A percentile compares a stretch with the other conserved stretches of the same genome.
Evolutionary conservation across 2,329 filamentous ascomycete species (phyloP).

Genomic region (Trichophyton mentagrophytes): DNA sequence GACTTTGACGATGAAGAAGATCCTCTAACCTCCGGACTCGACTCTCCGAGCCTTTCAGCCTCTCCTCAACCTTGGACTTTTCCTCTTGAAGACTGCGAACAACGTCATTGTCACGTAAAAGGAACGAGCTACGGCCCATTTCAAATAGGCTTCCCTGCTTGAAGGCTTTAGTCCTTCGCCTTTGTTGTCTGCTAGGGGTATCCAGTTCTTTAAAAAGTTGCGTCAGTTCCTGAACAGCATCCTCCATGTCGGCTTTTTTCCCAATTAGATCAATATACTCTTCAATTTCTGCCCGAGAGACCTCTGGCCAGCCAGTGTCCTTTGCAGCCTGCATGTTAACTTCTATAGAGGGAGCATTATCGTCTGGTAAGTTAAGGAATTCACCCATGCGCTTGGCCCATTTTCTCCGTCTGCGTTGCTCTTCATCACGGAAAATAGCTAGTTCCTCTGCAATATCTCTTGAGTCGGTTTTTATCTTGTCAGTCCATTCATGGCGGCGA

Average conservation of each 20-base stretch:
- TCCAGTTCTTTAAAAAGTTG: conserved; percentile 69
- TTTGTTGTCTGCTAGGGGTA: conserved; percentile 71
- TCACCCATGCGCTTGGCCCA: conserved; percentile 80
- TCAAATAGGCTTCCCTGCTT: conserved; percentile 95
- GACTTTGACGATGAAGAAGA: conserved; percentile 69
- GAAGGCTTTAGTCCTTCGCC: conserved; percentile 79
- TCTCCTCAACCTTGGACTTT: conserved; percentile 60
- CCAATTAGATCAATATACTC: conserved; percentile 57
- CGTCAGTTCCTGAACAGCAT: conserved; percentile 56
- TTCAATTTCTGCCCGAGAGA: conserved; percentile 63
- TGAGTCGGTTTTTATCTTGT: conserved; percentile 80
- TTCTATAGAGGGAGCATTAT: conserved; percentile 62
- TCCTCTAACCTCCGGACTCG: conserved; percentile 85
- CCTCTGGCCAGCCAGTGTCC: conserved; percentile 66
- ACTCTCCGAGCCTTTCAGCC: conserved; percentile 71
- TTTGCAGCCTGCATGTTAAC: conserved; percentile 65
- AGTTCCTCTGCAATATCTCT: conserved; percentile 84
- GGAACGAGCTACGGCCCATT: conserved; percentile 71
- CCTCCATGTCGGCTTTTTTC: conserved; percentile 51
- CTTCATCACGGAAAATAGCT: conserved; percentile 82
- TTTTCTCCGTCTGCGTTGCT: conserved; percentile 72
- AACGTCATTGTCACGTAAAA: conserved; percentile 77
- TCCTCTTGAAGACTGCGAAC: conserved; percentile 67
- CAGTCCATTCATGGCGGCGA: conserved; percentile 75
- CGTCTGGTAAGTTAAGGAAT: conserved; percentile 53